Conservation (phyloP, 257 asterid species). For the Solanum pinnatisectum region DNA sequence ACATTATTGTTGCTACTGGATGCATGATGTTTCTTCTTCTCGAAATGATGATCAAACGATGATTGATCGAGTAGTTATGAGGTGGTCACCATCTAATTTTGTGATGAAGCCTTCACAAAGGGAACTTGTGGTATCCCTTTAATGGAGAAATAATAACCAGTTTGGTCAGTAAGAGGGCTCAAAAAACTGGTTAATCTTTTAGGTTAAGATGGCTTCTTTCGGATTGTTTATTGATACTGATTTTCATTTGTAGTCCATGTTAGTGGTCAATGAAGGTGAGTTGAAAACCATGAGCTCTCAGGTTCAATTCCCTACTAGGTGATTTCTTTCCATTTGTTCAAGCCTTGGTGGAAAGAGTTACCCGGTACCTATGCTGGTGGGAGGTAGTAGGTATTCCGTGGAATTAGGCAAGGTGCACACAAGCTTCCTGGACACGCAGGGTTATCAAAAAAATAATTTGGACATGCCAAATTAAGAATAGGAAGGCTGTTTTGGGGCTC, state of each 20-base stretch:
- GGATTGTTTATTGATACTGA: neutral
- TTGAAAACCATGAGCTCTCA: neutral
- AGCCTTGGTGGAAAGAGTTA: neutral
- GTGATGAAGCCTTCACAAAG: neutral
- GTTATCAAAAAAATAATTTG: neutral
- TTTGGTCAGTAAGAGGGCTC: neutral
- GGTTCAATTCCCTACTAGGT: neutral
- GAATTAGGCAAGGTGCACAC: neutral
- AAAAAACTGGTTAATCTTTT: neutral
- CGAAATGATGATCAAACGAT: neutral
- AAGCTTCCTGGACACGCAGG: neutral
- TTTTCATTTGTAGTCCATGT: neutral
- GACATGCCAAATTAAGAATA: neutral
- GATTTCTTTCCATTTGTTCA: neutral
- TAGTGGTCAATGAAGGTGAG: neutral
- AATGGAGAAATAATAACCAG: neutral
- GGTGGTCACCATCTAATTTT: neutral
- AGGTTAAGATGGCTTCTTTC: neutral
- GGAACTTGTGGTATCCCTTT: neutral
- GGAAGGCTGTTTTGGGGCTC: neutral
- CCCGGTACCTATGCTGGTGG: neutral
- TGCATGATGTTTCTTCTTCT: neutral
- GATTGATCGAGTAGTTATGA: neutral
- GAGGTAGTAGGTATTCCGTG: neutral
- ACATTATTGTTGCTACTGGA: neutral